Base-by-base conservation (phyloP, 441 rosid genomes). In the Populus hybrid region DNA sequence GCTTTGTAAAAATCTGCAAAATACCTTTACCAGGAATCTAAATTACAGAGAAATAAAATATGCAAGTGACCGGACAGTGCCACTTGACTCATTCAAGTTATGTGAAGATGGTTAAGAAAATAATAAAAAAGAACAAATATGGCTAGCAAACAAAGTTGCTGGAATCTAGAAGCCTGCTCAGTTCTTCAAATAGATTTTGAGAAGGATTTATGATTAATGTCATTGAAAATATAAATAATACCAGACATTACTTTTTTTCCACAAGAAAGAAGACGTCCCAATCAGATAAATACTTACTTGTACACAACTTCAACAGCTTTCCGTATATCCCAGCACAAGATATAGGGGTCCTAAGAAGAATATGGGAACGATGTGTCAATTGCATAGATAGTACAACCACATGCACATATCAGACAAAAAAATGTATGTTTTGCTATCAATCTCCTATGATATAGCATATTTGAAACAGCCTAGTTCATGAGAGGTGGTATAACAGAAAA, bases 251-350 rank as follows among this genome's bases (percentile, higher is more conserved):
- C 61, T 1, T 32, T 50, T 50, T 16, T 53, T 53, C 21, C 61
- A 18, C n/a, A 53, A 53, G 21, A 53, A 53, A 53, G 61, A 53
- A 53, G 6, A 53, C 0, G 21, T 18, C 61, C 61, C 61, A 53
- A 53, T 53, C 8, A 53, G 40, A 66, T 5, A 46, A 35, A 40
- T 71, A 87, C 96, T 88, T 78, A 95, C 97, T 95, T 94, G 86
- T 90, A 94, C 50, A 95, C 93, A 70, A 90, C 91, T 79, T 95
- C 94, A 76, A 89, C 97, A 76, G 97, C 79, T 84, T 91, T 92
- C 50, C 97, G 89, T 70, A 94, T 81, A 83, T 94, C 99, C 98
- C 98, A 95, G 84, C 98, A 93, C 79, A 93, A 85, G 74, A 96
- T 91, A 83, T 93, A 96, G 71, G 98, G 97, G 84, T 96, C 99